phyloP scores from a whole-genome alignment of 768 basidiomycete genomes.

The Dentipellis sp. region DNA sequence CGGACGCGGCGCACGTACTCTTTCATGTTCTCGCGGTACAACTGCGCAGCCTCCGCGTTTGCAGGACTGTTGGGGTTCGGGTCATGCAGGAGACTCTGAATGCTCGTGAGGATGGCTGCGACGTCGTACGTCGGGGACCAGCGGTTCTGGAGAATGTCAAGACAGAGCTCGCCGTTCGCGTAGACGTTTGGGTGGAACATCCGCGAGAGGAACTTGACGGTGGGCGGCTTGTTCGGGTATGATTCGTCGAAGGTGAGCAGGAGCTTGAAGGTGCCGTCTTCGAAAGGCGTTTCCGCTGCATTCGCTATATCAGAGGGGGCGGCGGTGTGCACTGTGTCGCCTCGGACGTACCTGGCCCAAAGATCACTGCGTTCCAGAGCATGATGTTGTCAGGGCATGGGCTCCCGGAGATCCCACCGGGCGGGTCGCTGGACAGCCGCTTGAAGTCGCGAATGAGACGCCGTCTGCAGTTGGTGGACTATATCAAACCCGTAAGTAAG shows the following conservation, averaged over 20 bases:
- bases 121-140: conserved; percentile 99
- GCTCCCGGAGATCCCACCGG: conserved; percentile 92
- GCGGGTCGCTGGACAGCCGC: conserved; percentile 87
- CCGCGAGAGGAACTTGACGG: conserved; percentile 91
- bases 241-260: conserved; percentile 93
- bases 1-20: conserved; percentile 93
- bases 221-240: conserved; percentile 97
- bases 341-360: conserved; percentile 76
- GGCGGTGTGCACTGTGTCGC: background rate
- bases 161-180: conserved; percentile 94
- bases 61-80: conserved; percentile 98
- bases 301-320: background rate
- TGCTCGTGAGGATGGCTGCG: conserved; percentile 93
- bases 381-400: conserved; percentile 98
- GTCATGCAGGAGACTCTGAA: conserved; percentile 93
- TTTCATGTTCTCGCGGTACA: conserved; percentile 97
- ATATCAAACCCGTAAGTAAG: background rate
- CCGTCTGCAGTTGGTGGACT: conserved; percentile 93
- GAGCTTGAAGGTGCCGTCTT: conserved; percentile 98
- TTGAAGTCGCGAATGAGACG: conserved; percentile 99
- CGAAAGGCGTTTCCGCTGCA: conserved; percentile 94
- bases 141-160: conserved; percentile 97
- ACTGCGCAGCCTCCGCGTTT: conserved; percentile 94
- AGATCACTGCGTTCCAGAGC: conserved; percentile 99
- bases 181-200: conserved; percentile 99